Percentiles rank a stretch among this genome's conserved stretches.
Evolutionary conservation across 2,329 filamentous ascomycete genomes (phyloP).

Genomic region (Biscogniauxia marginata): DNA sequence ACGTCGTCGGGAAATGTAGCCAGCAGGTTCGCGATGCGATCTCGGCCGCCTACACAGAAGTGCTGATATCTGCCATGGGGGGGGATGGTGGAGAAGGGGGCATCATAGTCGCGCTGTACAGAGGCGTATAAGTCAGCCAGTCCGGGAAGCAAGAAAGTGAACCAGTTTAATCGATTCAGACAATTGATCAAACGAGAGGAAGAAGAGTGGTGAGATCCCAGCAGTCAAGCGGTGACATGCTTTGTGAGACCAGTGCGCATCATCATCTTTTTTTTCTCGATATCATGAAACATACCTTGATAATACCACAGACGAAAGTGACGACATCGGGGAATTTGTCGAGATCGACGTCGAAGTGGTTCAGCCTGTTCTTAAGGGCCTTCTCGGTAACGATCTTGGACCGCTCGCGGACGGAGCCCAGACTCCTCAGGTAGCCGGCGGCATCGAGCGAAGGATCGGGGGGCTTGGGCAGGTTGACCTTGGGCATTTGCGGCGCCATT

Average conservation of each 20-base stretch:
- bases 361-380: conserved; percentile 72
- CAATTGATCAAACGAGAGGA: no score
- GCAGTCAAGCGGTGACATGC: not conserved
- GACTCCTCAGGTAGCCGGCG: conserved; percentile 84
- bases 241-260: not conserved
- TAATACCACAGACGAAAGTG: conserved; percentile 84
- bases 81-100: conserved; percentile 44
- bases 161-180: no score
- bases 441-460: conserved; percentile 88
- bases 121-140: conserved; percentile 7
- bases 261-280: not conserved
- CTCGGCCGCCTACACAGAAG: conserved; percentile 55
- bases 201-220: no score
- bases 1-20: conserved; percentile 34
- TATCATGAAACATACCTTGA: conserved; percentile 65
- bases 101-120: conserved; percentile 37
- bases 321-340: conserved; percentile 80
- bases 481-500: conserved; percentile 59
- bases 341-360: conserved; percentile 88
- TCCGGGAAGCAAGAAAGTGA: no score
- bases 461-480: conserved; percentile 77
- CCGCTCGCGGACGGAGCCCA: conserved; percentile 82
- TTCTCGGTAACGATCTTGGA: conserved; percentile 72
- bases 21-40: conserved; percentile 39
- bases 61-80: conserved; percentile 62